These are phyloP conservation scores for Fusarium mexicanum DNA, from an alignment of 2,329 filamentous ascomycete genomes.

Conservation along the genomic window DNA sequence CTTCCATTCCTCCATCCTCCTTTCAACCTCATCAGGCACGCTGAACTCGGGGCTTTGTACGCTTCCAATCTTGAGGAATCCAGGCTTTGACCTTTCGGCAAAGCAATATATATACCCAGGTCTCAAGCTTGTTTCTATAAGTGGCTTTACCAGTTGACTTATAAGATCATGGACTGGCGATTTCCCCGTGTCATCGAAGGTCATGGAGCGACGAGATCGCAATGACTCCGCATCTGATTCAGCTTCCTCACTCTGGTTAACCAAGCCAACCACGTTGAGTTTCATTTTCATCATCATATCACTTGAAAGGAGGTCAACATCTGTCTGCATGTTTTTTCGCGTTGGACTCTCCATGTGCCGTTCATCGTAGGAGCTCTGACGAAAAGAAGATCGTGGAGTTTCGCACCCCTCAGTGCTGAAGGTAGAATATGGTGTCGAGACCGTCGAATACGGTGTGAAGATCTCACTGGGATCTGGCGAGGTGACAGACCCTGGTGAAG, in stretches of 20 bases:
- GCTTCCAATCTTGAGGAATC: conserved; percentile 18
- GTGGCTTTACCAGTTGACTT: not conserved
- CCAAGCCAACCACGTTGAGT: not conserved
- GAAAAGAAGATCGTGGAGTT: not conserved
- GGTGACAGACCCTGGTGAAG: conserved; percentile 5
- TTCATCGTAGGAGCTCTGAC: not conserved
- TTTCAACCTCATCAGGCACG: accelerated
- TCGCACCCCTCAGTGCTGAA: not conserved
- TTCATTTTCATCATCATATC: not conserved
- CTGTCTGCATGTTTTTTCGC: not conserved
- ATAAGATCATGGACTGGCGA: not conserved
- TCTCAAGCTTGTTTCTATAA: accelerated
- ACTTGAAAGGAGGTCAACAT: not conserved
- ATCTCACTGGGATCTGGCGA: conserved; percentile 15
- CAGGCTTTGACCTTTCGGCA: not conserved
- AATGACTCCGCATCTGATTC: not conserved
- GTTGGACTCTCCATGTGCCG: conserved; percentile 1
- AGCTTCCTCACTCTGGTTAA: too few species aligned
- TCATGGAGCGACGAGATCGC: not conserved
- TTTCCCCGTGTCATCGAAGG: not conserved
- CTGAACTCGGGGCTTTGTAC: not conserved
- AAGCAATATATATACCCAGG: conserved; percentile 22
- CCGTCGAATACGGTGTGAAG: conserved; percentile 3
- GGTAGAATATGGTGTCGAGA: conserved; percentile 10
- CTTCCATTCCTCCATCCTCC: not conserved